Evolutionary conservation across 1,284 basidiomycete species (phyloP), one percentile per base, ranked within the genome.

Genomic region (Uromyces viciae-fabae): DNA sequence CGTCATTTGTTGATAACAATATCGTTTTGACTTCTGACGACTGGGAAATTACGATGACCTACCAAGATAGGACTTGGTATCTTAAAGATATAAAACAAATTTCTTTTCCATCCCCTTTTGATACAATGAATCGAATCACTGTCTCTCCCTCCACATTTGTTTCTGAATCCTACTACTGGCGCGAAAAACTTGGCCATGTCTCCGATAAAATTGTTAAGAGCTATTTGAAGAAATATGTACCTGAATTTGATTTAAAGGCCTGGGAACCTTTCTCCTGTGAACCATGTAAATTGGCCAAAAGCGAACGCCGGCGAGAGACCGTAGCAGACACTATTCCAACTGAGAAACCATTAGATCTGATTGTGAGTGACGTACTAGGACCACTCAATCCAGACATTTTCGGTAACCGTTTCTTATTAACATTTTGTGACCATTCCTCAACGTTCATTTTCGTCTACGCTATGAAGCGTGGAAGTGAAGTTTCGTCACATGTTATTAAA

Each of bases 211-310:
- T 64, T n/a, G 28, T 64, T 14, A 64, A 64, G 25, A 19, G 2
- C 31, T 64, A 28, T 64, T n/a, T 64, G 17, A 31, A 38, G 7
- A 19, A 38, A 8, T 64, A 38, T 62, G 62, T 64, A 4, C 62
- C 62, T 17, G 3, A 3, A 17, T 64, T 64, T 38, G 33, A 64
- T 8, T 19, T 64, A 15, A 36, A 19, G 33, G 15, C 62, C 2
- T 64, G 62, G 62, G 62, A 38, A 8, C 62, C 62, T 17, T 64
- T 64, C 33, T 64, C 42, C 25, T 64, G 62, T 28, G 62, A 64
- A n/a, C 36, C 62, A 64, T 64, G 62, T 64, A 38, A 33, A 28
- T 33, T n/a, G 62, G 62, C 25, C 19, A 64, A 60, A 33, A 31
- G 58, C 36, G 58, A 60, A 33, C 4, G 58, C 15, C 64, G 42